Evolutionary conservation across 805 yeast genomes (phyloP), one percentile per base, ranked within the genome.

Genomic region (Saturnispora bothae): DNA sequence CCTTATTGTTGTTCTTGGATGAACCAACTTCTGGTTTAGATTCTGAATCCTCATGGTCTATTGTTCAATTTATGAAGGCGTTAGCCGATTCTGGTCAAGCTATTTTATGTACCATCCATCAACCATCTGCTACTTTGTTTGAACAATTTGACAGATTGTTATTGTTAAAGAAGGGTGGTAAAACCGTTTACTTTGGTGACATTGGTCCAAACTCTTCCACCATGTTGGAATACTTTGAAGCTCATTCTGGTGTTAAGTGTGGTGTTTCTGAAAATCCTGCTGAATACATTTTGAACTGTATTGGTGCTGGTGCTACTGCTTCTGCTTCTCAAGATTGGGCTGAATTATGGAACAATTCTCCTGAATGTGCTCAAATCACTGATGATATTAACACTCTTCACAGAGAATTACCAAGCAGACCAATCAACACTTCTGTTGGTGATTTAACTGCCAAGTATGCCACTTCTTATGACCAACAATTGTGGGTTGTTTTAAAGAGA

Each of bases 221-320:
- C 14, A 63, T 69, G 61, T 64, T 66, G 39, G 45, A 58, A 31
- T 69, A 69, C 50, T 69, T 69, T 45, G 72, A 67, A 49, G 53
- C 52, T 33, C 48, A 66, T 45, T 71, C 94, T 33, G 88, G 89
- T 38, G 71, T 73, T 42, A 65, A 70, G 39, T 81, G 89, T 65
- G 72, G 68, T 39, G 60, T 57, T 7, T 64, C 66, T 34, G 84
- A 76, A 41, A 79, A 79, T 45, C 86, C 86, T 36, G 86, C 85
- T 36, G 86, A 78, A 58, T 79, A 78, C 62, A 77, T 78, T 58
- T 63, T 79, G 50, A 75, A 76, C 44, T 76, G 76, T 50, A 78
- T 81, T 55, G 89, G 89, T 48, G 88, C 88, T 27, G 88, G 85
- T 56, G 85, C 88, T 6, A 78, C 84, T 38, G 80, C 85, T 9